phyloP scores from a whole-genome alignment of 192 early-diverging fungal species.

The Jimgerdemannia lactiflua region DNA sequence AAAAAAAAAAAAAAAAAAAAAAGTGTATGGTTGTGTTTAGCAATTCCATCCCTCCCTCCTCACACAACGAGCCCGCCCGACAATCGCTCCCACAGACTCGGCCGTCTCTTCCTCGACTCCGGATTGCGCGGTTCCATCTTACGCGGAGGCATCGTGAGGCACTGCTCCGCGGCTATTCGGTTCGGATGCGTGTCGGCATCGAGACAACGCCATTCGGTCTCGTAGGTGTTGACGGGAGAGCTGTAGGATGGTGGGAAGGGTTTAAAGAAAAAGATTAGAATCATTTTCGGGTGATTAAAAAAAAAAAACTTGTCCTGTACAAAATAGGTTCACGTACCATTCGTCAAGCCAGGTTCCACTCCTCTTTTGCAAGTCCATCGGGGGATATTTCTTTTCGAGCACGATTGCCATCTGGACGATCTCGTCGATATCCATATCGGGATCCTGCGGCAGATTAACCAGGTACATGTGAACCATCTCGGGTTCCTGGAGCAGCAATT shows the following conservation, averaged over 20 bases:
- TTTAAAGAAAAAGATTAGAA: background rate
- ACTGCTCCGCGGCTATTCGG: conserved; percentile 18
- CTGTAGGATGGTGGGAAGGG: background rate
- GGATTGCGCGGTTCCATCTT: conserved; percentile 22
- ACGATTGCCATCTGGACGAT: conserved; percentile 33
- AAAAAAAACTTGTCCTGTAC: background rate
- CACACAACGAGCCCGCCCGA: background rate
- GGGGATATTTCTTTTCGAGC: conserved; percentile 38
- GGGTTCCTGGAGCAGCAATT: conserved; percentile 41
- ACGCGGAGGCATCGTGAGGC: conserved; percentile 10
- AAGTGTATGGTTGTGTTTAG: background rate
- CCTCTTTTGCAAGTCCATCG: conserved; percentile 38
- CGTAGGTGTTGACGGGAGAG: conserved; percentile 33
- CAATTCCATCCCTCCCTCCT: background rate
- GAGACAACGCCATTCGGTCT: conserved; percentile 20
- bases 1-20: background rate
- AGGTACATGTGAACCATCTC: conserved; percentile 48
- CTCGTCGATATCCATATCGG: conserved; percentile 37
- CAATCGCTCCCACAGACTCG: background rate
- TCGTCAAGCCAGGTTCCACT: conserved; percentile 42
- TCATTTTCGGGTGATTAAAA: background rate
- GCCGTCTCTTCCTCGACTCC: background rate
- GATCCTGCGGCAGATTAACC: conserved; percentile 40
- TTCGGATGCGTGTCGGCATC: conserved; percentile 21
- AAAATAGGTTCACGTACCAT: conserved; percentile 20